Evolutionary conservation across 2,329 filamentous ascomycete genomes (phyloP), one percentile per base, ranked within the genome.

Genomic region (Aspergillus nomiae): DNA sequence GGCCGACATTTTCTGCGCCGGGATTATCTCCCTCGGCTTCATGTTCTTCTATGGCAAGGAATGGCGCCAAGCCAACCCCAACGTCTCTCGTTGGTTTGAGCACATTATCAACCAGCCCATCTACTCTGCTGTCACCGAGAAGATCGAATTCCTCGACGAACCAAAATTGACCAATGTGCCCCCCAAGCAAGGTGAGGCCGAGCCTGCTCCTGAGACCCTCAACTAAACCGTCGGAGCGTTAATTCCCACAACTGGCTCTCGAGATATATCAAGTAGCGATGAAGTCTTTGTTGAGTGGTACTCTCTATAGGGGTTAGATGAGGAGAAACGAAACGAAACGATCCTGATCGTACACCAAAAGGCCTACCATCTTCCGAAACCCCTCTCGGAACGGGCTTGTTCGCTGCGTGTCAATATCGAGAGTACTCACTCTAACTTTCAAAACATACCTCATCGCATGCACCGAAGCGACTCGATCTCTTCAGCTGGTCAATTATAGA

Each of bases 51-150:
- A 59, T 16, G 61, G 54, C 41, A 45, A 34, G 32, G 32, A 21
- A 16, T 63, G 61, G 61, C 28, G 61, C 3, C 36, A 41, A 9
- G 41, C 32, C n/a, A 53, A 63, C 38, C 50, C 30, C n/a, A 46
- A 38, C 14, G 41, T 63, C 14, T 56, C 61, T 36, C 48, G 51
- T 45, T 63, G 61, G 61, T 63, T 59, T 56, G 45, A 53, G 41
- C 50, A 53, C 34, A 43, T 56, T 56, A 43, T 43, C 54, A 43
- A 30, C 34, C 54, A 56, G 36, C 54, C 54, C 36, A 56, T 56
- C 21, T 56, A 56, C 14, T 43, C 54, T 43, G 54, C 54, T 56
- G 54, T 56, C 21, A 56, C 54, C 36, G 54, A 56, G 54, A 56
- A 56, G 36, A 14, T 56, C 21, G 34, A 56, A 43, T 43, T 56